Evolutionary conservation across 345 rosid species (phyloP).

Genomic region (Conringia planisiliqua): DNA sequence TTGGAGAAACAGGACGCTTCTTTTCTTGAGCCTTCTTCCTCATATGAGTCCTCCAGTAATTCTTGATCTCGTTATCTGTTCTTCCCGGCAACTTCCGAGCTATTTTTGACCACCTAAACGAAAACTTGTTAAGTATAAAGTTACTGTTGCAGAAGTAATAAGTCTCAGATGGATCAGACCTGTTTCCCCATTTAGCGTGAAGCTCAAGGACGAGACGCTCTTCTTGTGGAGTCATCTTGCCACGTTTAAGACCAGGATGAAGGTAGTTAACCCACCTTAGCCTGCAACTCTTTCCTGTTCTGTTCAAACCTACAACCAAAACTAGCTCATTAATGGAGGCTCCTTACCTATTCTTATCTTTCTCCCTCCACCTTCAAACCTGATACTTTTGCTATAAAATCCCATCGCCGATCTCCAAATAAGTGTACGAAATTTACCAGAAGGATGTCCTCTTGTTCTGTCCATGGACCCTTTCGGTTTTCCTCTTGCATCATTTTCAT

Average conservation of each 20-base stretch:
- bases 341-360: slow-evolving; percentile 59
- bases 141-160: neutral
- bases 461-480: slow-evolving; percentile 91
- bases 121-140: neutral
- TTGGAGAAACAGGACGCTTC: slow-evolving; percentile 43
- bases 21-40: slow-evolving; percentile 81
- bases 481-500: slow-evolving; percentile 62
- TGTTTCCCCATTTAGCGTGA: slow-evolving; percentile 92
- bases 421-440: slow-evolving; percentile 77
- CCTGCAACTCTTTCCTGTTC: slow-evolving; percentile 99
- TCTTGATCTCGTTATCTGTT: slow-evolving; percentile 95
- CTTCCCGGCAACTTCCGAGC: slow-evolving; percentile 92
- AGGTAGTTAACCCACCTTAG: slow-evolving; percentile 97
- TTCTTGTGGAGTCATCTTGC: slow-evolving; percentile 88
- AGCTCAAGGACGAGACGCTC: slow-evolving; percentile 82
- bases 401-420: slow-evolving; percentile 97
- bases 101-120: slow-evolving; percentile 71
- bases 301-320: slow-evolving; percentile 87
- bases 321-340: slow-evolving; percentile 48
- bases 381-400: slow-evolving; percentile 95
- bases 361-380: slow-evolving; percentile 99
- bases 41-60: slow-evolving; percentile 93
- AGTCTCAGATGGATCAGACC: slow-evolving; percentile 43
- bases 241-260: slow-evolving; percentile 87
- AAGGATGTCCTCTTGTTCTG: slow-evolving; percentile 80